Evolutionary conservation across 306 rosid genomes (phyloP), one percentile per base, ranked within the genome.

Genomic region (Sphenostylis stenocarpa): DNA sequence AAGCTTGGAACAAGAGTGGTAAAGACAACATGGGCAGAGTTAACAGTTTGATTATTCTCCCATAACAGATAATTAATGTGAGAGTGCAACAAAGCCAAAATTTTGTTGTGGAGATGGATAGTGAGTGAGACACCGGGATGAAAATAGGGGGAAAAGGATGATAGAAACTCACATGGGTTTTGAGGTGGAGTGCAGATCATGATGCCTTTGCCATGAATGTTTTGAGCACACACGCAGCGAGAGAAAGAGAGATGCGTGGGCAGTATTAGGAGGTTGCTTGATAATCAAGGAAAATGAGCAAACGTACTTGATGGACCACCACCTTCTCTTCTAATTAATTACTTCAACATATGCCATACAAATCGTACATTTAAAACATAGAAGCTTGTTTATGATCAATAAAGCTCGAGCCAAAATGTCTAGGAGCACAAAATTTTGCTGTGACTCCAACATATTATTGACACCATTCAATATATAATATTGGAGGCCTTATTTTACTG

Each of bases 271-370:
- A 83, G 81, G 81, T 92, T 90, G 96, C 97, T 95, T 95, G 94
- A 82, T 79, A 69, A 58, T 85, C 89, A 96, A 96, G 98, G 87
- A 91, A 90, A 89, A 80, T 87, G 86, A 89, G 86, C 90, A 85
- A 80, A 53, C 66, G 84, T 85, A 87, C 91, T 83, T 84, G 92
- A 91, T 92, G 97, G 99, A 88, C 91, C 98, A 82, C 93, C 94
- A 81, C 91, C 88, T 67, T 75, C 87, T 87, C 86, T 86, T 82
- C 76, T 86, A 81, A 77, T 73, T 86, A 81, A 75, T 84, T 71
- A 80, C 82, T 41, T 23, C 34, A 13, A 39, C n/a, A 19, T 36
- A 34, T 8, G 2, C 21, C 33, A 60, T 6, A 9, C 44, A 10
- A 39, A 23, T 56, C 60, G 1, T 21, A 3, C 10, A 9, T 17